Percentiles rank a stretch among this genome's conserved stretches.
Conservation (phyloP, 2,329 filamentous ascomycete genomes). For the Lecanicillium sp. region DNA sequence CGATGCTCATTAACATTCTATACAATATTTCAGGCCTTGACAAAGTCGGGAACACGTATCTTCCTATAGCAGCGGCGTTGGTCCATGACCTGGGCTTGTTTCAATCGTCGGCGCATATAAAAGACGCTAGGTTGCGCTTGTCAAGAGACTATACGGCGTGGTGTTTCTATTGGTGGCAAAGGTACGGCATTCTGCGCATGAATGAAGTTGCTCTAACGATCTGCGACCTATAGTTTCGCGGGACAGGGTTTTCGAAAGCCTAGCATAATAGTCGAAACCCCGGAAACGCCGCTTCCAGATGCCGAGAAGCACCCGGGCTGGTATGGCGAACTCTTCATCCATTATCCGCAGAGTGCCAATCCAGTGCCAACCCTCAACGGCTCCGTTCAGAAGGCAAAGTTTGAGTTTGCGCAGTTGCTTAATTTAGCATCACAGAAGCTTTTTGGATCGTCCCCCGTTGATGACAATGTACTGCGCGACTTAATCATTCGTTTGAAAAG, state of each 20-base stretch:
- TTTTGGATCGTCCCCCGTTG: no score
- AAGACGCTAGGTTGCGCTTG: neutral
- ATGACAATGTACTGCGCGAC: no score
- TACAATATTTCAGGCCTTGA: constrained; percentile 11
- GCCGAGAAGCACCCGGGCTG: neutral
- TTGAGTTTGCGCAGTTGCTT: no score
- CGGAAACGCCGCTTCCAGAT: neutral
- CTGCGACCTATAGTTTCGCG: no score
- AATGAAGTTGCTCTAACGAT: no score
- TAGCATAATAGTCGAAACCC: neutral
- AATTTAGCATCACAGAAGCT: no score
- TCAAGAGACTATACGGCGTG: neutral
- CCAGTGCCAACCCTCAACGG: no score
- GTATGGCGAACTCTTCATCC: neutral
- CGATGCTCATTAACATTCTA: constrained; percentile 22
- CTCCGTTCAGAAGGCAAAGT: no score
- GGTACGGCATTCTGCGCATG: neutral
- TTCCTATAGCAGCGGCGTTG: neutral
- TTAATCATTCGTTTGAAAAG: no score
- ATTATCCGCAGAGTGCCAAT: no score
- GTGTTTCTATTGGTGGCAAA: neutral
- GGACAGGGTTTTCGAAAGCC: neutral
- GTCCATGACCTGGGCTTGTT: neutral
- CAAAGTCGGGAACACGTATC: neutral
- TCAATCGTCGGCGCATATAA: neutral